Evolutionary conservation across 2,329 filamentous ascomycete genomes (phyloP).

Genomic region (Bipolaris sorokiniana): DNA sequence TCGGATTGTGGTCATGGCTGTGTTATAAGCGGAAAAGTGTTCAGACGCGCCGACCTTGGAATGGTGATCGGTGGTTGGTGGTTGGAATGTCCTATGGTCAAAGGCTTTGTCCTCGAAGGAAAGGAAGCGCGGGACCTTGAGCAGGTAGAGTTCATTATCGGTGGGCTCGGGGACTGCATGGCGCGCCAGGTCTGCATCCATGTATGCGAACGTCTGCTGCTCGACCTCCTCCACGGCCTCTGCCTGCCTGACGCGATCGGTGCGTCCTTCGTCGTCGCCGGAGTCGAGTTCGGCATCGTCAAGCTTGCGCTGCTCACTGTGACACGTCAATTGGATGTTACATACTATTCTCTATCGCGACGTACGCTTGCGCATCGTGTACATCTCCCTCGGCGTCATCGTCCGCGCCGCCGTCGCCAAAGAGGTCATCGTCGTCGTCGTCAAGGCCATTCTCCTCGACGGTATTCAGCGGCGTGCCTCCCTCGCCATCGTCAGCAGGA

Average conservation of each 20-base stretch:
- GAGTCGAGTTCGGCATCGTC: slow-evolving; percentile 69
- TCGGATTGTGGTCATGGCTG: slow-evolving; percentile 70
- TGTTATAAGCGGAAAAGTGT: slow-evolving; percentile 65
- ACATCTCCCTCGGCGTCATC: slow-evolving; percentile 2
- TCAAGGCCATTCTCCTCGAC: slow-evolving; percentile 43
- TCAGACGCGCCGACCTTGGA: slow-evolving; percentile 53
- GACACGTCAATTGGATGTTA: slow-evolving; percentile 22
- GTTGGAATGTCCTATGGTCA: slow-evolving; percentile 68
- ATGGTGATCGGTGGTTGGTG: slow-evolving; percentile 65
- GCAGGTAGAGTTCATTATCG: slow-evolving; percentile 73
- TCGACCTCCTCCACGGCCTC: slow-evolving; percentile 58
- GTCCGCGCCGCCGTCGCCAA: slow-evolving; percentile 51
- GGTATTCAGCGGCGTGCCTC: slow-evolving; percentile 37
- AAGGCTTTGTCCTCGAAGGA: slow-evolving; percentile 72
- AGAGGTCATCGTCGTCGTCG: slow-evolving; percentile 54
- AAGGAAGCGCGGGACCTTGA: slow-evolving; percentile 76
- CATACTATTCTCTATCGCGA: slow-evolving; percentile 42
- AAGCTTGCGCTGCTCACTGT: slow-evolving; percentile 55
- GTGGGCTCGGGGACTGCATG: slow-evolving; percentile 74
- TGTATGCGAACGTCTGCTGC: slow-evolving; percentile 63
- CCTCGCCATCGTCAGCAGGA: slow-evolving; percentile 40
- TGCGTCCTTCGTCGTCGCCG: slow-evolving; percentile 66
- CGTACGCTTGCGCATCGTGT: slow-evolving; percentile 38
- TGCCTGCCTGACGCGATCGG: slow-evolving; percentile 61
- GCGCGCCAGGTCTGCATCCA: slow-evolving; percentile 69